A percentile compares a stretch with the other conserved stretches of the same genome.
Conservation (phyloP, 805 yeast species). For the Candida manassasensis region DNA sequence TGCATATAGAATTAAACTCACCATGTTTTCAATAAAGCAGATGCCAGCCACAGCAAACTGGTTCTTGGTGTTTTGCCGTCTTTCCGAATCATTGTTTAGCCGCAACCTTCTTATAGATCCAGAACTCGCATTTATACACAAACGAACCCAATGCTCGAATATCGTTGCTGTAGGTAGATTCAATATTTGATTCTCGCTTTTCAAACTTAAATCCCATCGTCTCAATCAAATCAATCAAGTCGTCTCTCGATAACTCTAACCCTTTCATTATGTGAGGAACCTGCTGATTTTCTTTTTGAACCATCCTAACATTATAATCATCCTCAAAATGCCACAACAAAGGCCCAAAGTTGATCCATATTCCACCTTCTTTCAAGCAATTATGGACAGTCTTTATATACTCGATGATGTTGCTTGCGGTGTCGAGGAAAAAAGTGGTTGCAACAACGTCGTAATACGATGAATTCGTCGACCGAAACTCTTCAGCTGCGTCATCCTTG, state of each 20-base stretch:
- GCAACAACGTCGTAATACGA: conserved; percentile 41
- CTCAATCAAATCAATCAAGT: conserved; percentile 43
- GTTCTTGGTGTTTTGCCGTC: too few species aligned
- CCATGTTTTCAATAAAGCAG: too few species aligned
- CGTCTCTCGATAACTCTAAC: conserved; percentile 55
- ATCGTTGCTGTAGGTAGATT: conserved; percentile 53
- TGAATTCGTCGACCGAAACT: conserved; percentile 38
- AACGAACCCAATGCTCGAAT: conserved; percentile 47
- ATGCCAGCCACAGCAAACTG: too few species aligned
- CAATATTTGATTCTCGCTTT: conserved; percentile 39
- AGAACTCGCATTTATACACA: conserved; percentile 59
- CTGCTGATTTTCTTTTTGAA: conserved; percentile 14
- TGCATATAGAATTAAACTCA: too few species aligned
- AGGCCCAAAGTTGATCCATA: conserved; percentile 68
- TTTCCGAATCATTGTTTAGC: too few species aligned
- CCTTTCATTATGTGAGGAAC: conserved; percentile 44
- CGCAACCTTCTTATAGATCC: conserved; percentile 53
- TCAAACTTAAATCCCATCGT: conserved; percentile 49
- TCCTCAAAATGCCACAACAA: conserved; percentile 69
- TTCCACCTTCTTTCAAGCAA: conserved; percentile 41
- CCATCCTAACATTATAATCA: conserved; percentile 26
- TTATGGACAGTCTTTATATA: conserved; percentile 47
- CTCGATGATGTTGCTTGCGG: conserved; percentile 56
- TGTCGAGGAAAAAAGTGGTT: conserved; percentile 62
- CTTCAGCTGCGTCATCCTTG: conserved; percentile 32